Evolutionary conservation across 306 rosid species (phyloP).

Genomic region (Arachis stenosperma): DNA sequence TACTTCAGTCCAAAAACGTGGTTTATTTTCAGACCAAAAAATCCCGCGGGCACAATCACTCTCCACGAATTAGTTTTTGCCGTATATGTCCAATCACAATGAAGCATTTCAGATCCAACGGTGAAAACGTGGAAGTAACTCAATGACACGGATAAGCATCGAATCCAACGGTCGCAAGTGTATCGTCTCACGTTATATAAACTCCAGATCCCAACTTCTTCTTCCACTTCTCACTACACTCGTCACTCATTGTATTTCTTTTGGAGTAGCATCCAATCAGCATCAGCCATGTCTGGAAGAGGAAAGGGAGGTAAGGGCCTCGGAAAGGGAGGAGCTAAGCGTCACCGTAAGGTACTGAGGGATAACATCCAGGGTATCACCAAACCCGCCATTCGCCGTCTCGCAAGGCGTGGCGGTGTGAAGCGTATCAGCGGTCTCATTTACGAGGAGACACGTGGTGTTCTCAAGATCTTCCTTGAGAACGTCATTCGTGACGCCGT

Average conservation of each 20-base stretch:
- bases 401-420: constrained; percentile 57
- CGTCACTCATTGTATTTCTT: neutral
- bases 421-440: constrained; percentile 61
- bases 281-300: constrained; percentile 47
- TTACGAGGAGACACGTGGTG: constrained; percentile 54
- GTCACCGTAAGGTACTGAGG: constrained; percentile 56
- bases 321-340: constrained; percentile 58
- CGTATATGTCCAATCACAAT: constrained; percentile 5
- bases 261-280: neutral
- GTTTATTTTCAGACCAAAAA: no score
- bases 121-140: neutral
- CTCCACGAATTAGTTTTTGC: no score
- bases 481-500: constrained; percentile 55
- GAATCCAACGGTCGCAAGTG: constrained; percentile 23
- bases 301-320: constrained; percentile 58
- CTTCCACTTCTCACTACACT: neutral
- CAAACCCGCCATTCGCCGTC: constrained; percentile 56
- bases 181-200: neutral
- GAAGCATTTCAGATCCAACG: constrained; percentile 32
- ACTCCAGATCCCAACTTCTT: neutral
- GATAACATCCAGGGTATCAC: constrained; percentile 59
- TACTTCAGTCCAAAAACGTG: no score
- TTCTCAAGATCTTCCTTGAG: constrained; percentile 53
- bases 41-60: no score
- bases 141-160: constrained; percentile 24